These are phyloP conservation scores for Oryza punctata DNA, from an alignment of 176 grass and related monocot species.

Conservation along the genomic window DNA sequence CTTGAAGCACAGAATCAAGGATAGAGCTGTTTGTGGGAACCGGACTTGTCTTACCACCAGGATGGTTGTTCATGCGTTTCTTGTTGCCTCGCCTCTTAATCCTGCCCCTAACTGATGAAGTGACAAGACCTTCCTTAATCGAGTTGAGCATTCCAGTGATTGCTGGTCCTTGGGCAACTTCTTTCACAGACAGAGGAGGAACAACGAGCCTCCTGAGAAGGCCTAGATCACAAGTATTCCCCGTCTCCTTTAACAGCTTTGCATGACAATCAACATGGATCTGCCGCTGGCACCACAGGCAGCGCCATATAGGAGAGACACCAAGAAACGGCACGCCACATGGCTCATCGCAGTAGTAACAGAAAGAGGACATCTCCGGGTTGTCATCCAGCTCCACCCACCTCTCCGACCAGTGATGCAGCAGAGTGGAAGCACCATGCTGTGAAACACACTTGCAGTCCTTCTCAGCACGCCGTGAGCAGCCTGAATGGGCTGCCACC, in stretches of 20 bases:
- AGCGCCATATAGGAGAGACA: conserved; percentile 86
- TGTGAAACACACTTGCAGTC: conserved; percentile 86
- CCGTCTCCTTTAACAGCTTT: conserved; percentile 60
- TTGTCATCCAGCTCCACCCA: conserved; percentile 67
- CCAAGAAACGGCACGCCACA: conserved; percentile 72
- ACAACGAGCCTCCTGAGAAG: conserved; percentile 66
- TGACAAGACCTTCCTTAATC: conserved; percentile 56
- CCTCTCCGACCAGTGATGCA: conserved; percentile 95
- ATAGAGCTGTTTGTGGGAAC: conserved; percentile 34
- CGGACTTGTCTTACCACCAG: conserved; percentile 41
- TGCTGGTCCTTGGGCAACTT: conserved; percentile 49
- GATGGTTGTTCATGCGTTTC: conserved; percentile 49
- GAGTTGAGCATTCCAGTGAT: conserved; percentile 56
- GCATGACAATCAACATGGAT: conserved; percentile 89
- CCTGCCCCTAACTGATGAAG: conserved; percentile 48
- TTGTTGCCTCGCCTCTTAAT: conserved; percentile 55
- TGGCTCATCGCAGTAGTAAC: conserved; percentile 76
- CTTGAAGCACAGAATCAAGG: conserved; percentile 55
- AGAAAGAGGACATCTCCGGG: conserved; percentile 63
- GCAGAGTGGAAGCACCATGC: conserved; percentile 50
- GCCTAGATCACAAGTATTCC: conserved; percentile 74
- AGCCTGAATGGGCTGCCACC: conserved; percentile 59
- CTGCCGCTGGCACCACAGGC: conserved; percentile 85
- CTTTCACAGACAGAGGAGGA: conserved; percentile 78
- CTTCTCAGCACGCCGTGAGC: conserved; percentile 41